phyloP scores from a whole-genome alignment of 129 eudicot genomes.

The Scalesia atractyloides region DNA sequence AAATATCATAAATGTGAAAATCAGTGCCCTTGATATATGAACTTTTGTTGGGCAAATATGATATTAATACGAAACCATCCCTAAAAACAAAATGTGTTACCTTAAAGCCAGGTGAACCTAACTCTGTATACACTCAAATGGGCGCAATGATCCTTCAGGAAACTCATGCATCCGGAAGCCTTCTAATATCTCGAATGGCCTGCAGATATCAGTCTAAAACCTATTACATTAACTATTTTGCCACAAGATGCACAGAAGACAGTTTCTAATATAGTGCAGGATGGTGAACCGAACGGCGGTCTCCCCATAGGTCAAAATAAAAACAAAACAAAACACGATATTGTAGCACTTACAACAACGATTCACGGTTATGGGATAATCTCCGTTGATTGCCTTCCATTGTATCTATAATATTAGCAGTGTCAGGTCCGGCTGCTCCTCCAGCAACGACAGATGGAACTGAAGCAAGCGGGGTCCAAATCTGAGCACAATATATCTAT shows the following conservation, averaged over 20 bases:
- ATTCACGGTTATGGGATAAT: constrained; percentile 69
- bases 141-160: constrained; percentile 85
- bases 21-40: no score
- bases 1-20: no score
- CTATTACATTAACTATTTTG: background rate
- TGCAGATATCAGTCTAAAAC: constrained; percentile 34
- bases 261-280: background rate
- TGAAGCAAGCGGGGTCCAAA: constrained; percentile 85
- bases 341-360: constrained; percentile 54
- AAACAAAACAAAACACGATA: background rate
- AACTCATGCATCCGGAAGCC: constrained; percentile 81
- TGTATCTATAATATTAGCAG: constrained; percentile 59
- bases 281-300: background rate
- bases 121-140: constrained; percentile 94
- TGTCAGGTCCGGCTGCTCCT: constrained; percentile 65
- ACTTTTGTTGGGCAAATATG: no score
- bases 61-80: background rate
- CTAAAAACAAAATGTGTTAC: constrained; percentile 14
- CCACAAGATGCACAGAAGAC: background rate
- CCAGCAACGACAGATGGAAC: constrained; percentile 71
- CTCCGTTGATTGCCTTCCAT: constrained; percentile 89
- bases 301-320: background rate
- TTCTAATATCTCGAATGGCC: constrained; percentile 91
- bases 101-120: constrained; percentile 34
- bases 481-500: constrained; percentile 40